Evolutionary conservation across 306 rosid genomes (phyloP), one percentile per base, ranked within the genome.

Genomic region (Dryas octopetala): DNA sequence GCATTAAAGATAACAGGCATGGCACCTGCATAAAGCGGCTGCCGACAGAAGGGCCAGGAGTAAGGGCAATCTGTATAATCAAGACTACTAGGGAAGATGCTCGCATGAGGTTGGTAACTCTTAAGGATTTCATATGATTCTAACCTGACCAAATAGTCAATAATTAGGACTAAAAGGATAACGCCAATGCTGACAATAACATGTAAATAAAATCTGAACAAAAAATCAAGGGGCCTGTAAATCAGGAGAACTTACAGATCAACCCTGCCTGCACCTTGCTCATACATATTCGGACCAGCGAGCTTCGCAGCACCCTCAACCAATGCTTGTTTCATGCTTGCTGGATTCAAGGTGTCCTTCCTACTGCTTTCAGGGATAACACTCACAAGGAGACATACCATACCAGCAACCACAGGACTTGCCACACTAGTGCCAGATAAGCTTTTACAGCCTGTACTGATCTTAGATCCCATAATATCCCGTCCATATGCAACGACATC

Each of bases 231-330:
- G 60, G 62, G 74, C 48, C 23, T 15, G 32, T 48, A 48, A 43
- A 80, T 55, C 67, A 73, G 68, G 54, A 79, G 45, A 81, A 83
- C 99, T 81, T 89, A 92, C 97, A 95, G 85, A 83, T 95, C 91
- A 83, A 92, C 97, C 83, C 99, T 84, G 81, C 99, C 99, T 68
- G 99, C 99, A 79, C 99, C 99, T 84, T 95, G 97, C 83, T 95
- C 97, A 70, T 85, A 95, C 89, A 95, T 85, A 83, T 90, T 95
- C 9, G 97, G 96, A 76, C 97, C 96, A 73, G 85, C 49, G 52
- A 95, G 97, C 85, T 89, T 92, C 3, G 96, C 89, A 74, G 99
- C 99, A 78, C 99, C 97, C 90, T 95, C 97, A 19, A 95, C 96
- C 78, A 95, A 88, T 64, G 97, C 99, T 83, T 95, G 99, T 75